A percentile compares a stretch with the other conserved stretches of the same genome.
Evolutionary conservation across 1,139 yeast species (phyloP).

Genomic region (Zygoascus meyerae): DNA sequence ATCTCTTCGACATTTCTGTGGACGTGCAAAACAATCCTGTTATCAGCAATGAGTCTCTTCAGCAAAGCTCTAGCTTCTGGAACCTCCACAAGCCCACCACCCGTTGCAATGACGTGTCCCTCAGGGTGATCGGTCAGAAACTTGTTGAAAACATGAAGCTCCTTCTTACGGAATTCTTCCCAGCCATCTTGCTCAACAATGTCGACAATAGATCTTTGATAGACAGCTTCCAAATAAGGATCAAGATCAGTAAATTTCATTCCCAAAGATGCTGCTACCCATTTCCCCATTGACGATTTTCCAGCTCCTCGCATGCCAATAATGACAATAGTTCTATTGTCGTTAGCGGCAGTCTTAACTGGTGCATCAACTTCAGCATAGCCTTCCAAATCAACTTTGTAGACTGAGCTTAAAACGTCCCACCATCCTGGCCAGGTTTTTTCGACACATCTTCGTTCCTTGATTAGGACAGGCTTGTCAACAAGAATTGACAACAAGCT

Average conservation of each 20-base stretch:
- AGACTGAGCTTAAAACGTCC: conserved; percentile 75
- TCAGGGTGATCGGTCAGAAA: conserved; percentile 43
- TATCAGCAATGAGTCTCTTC: conserved; percentile 47
- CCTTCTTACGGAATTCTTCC: conserved; percentile 75
- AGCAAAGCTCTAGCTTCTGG: conserved; percentile 59
- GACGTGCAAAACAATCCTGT: conserved; percentile 79
- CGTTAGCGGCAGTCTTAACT: conserved; percentile 28
- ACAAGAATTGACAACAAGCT: conserved; percentile 66
- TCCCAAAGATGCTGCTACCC: conserved; percentile 70
- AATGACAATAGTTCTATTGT: conserved; percentile 59
- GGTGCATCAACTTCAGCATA: conserved; percentile 8
- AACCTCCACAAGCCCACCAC: conserved; percentile 93
- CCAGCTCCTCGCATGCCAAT: conserved; percentile 99
- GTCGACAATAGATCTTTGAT: conserved; percentile 55
- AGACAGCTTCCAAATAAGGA: conserved; percentile 53
- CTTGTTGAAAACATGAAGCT: conserved; percentile 53
- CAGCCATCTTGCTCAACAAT: conserved; percentile 70
- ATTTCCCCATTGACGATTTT: conserved; percentile 75
- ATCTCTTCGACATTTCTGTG: conserved; percentile 86
- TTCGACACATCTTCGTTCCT: conserved; percentile 88
- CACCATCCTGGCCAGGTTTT: conserved; percentile 99
- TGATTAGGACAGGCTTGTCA: conserved; percentile 55
- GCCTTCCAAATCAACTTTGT: conserved; percentile 66
- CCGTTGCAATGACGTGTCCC: conserved; percentile 79
- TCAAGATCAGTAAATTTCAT: conserved; percentile 78